Base-by-base conservation (phyloP, 2,329 filamentous ascomycete species). In the Ophiocordyceps unilateralis region DNA sequence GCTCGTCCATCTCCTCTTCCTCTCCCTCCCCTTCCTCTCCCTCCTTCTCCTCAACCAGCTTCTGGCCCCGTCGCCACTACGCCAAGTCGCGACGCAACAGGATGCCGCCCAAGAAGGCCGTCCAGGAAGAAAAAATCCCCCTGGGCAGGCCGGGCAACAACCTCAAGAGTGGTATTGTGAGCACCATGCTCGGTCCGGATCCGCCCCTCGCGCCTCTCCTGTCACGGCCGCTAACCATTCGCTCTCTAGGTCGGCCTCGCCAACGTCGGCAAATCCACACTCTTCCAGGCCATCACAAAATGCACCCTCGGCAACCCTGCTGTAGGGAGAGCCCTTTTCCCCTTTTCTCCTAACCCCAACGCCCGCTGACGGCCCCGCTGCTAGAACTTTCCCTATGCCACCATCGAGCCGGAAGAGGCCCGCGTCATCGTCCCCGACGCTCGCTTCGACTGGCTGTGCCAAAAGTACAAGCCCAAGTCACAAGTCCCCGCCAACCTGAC, bases 231-330 rank as follows among this genome's bases (percentile, higher is more conserved):
- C 36, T n/a, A 12, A 43, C 45, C 39, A 9, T 30, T 10, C 23
- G 4, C 19, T 19, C 22, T 11, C 6, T 30, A 94, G 87, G 87
- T 98, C 66, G 91, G 91, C 68, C 80, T 98, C 58, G 91, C 91
- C 65, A 98, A 98, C 66, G 93, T 98, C 55, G 91, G 91, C 66
- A 98, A 98, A 72, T 98, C 91, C 52, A 98, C 93, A 28, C 79
- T 98, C 57, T 98, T 98, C 78, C 93, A 98, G 73, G 87, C 91
- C 61, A 95, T 98, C 67, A 98, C 91, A 61, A 96, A 95, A 74
- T 94, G 83, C 66, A 78, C 79, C 51, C 81, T 98, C 58, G 91
- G 93, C 68, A 98, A 96, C 71, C 93, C 93, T 56, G 91, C 91
- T 70, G 81, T 85, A 73, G 65, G 78, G 73, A n/a, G n/a, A n/a